phyloP scores from a whole-genome alignment of 257 asterid species.

The Nicotiana otophora region DNA sequence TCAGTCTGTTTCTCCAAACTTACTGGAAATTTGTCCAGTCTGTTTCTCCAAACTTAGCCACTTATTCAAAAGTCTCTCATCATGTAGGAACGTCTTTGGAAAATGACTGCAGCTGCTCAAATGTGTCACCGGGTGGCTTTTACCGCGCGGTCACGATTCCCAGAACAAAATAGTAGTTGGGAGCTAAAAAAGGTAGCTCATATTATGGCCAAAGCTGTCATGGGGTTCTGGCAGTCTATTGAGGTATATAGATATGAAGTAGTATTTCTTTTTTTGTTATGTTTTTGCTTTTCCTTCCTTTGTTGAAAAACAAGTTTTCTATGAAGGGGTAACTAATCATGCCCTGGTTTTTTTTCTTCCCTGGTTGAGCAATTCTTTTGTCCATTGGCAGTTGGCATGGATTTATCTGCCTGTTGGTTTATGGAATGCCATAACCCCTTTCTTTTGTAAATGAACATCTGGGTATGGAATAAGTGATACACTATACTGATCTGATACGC shows the following conservation, averaged over 20 bases:
- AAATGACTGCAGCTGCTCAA: constrained; percentile 66
- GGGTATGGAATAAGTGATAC: background rate
- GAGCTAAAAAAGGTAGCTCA: constrained; percentile 61
- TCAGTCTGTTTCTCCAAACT: constrained; percentile 12
- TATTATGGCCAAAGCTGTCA: constrained; percentile 63
- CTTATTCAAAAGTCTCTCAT: constrained; percentile 9
- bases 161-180: constrained; percentile 31
- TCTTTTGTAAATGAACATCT: background rate
- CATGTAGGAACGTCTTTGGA: constrained; percentile 89
- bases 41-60: constrained; percentile 11
- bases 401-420: constrained; percentile 5
- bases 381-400: background rate
- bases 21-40: constrained; percentile 10
- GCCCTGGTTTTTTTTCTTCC: constrained; percentile 2
- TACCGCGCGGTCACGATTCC: constrained; percentile 40
- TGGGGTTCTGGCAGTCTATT: constrained; percentile 75
- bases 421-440: background rate
- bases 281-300: background rate
- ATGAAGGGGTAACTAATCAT: background rate
- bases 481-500: background rate
- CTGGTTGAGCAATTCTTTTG: background rate
- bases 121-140: constrained; percentile 50
- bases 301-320: constrained; percentile 1
- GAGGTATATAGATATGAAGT: constrained; percentile 36
- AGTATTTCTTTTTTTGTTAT: background rate